Base-by-base conservation (phyloP, 331 rosid genomes). In the Ulmus americana region DNA sequence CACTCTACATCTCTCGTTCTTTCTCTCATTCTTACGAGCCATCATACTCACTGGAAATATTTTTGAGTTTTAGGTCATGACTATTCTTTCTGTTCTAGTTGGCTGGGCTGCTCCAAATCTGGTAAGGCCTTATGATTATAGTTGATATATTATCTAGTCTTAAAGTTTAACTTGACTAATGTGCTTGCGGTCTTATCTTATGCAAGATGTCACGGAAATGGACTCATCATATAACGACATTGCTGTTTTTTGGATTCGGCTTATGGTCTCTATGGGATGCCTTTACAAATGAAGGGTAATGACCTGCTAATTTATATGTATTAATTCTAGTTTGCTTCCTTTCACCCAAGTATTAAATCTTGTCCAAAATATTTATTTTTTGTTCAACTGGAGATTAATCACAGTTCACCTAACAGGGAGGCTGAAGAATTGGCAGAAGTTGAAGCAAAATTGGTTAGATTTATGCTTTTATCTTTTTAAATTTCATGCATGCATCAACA, bases 71-170 rank as follows among this genome's bases (percentile, higher is more conserved):
- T 67, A 94, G 99, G 97, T 90, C 70, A 94, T 94, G 99, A 94
- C 99, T 57, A 78, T 85, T 78, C 90, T 94, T 53, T 94, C 97
- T 69, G 97, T 58, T 65, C 73, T 94, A 55, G 95, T 94, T 42
- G 99, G 99, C 47, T 90, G 95, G 96, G 96, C 95, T 70, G 97
- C 97, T 82, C 99, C 99, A 39, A 94, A 85, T 81, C 77, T 94
- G 88, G 99, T 94, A 73, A 77, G 35, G 83, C 53, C 64, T 61
- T 76, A 45, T 61, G 45, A 35, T 18, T 1, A 3, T 46, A 50
- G 42, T 28, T 64, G 59, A 39, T 6, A 76, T 56, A 57, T 70
- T 14, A 0, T 28, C n/a, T 69, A 79, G 61, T 64, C n/a, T 35
- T 39, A 60, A 49, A 28, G 16, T 57, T 63, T 42, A 9, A 22